A percentile compares a stretch with the other conserved stretches of the same genome.
Evolutionary conservation across 2,329 filamentous ascomycete species (phyloP).

Genomic region (Aureobasidium melanogenum): DNA sequence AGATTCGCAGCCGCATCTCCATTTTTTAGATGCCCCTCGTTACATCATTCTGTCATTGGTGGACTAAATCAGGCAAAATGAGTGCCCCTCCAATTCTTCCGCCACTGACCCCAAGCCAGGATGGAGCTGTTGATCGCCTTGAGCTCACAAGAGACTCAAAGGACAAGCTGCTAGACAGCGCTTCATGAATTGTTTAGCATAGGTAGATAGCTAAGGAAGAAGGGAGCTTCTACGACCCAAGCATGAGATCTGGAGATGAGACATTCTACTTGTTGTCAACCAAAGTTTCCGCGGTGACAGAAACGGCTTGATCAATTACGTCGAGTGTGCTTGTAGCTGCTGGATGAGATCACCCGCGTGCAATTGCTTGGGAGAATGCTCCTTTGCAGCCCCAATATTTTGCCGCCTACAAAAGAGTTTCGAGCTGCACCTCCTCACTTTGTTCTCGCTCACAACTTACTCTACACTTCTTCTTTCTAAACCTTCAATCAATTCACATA

Average conservation of each 20-base stretch:
- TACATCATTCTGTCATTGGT: slow-evolving; percentile 10
- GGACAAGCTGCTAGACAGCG: background rate
- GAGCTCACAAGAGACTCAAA: background rate
- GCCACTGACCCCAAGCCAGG: background rate
- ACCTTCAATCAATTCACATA: slow-evolving; percentile 6
- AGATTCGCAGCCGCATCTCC: background rate
- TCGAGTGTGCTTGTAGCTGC: slow-evolving; percentile 5
- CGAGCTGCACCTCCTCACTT: background rate
- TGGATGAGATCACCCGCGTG: slow-evolving; percentile 8
- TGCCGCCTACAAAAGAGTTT: slow-evolving; percentile 6
- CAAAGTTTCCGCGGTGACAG: slow-evolving; percentile 1
- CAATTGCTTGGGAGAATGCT: background rate
- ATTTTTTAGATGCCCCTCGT: background rate
- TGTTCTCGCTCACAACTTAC: background rate
- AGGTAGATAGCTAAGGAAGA: background rate
- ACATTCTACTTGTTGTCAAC: background rate
- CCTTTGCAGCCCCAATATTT: slow-evolving; percentile 2
- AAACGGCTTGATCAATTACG: slow-evolving; percentile 9
- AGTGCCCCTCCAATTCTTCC: slow-evolving; percentile 5
- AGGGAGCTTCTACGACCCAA: background rate
- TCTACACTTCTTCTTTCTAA: background rate
- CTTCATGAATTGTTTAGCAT: no score
- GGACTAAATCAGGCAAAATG: slow-evolving; percentile 4
- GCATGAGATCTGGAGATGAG: background rate
- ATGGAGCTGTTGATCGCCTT: background rate